These are phyloP conservation scores for Podaxis sp. DNA, from an alignment of 768 basidiomycete species.

Conservation along the genomic window DNA sequence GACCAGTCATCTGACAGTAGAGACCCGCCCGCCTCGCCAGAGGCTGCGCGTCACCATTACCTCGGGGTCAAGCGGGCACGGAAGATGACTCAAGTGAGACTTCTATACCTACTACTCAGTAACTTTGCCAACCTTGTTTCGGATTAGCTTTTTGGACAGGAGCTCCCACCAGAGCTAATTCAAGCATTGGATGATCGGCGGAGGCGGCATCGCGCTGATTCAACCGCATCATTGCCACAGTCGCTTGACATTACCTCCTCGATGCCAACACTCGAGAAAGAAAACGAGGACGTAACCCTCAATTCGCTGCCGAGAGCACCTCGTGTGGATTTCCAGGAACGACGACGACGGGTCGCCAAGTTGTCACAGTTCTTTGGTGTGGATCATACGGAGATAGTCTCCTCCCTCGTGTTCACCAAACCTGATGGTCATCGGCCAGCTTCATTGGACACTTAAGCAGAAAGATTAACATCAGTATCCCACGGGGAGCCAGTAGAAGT, in stretches of 20 bases:
- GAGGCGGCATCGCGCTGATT: not conserved
- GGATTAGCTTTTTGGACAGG: conserved; percentile 44
- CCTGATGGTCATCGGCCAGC: not conserved
- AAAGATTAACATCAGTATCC: not conserved
- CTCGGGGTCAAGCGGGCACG: conserved; percentile 41
- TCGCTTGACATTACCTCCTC: not conserved
- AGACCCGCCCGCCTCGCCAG: conserved; percentile 7
- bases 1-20: not conserved
- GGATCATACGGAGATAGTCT: conserved; percentile 38
- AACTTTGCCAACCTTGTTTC: not conserved
- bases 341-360: conserved; percentile 46
- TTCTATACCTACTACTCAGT: not conserved
- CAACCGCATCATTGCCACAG: not conserved
- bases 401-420: conserved; percentile 15
- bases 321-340: conserved; percentile 9
- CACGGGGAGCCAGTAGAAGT: conserved; percentile 21
- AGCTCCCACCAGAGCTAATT: conserved; percentile 40
- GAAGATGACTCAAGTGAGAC: conserved; percentile 46
- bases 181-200: conserved; percentile 12
- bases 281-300: not conserved
- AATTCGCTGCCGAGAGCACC: not conserved
- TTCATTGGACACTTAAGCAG: not conserved
- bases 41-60: conserved; percentile 24
- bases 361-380: conserved; percentile 57
- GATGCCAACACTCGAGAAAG: conserved; percentile 1